Percentiles rank a stretch among this genome's conserved stretches.
These are phyloP conservation scores for Paramecium pentaurelia DNA, from an alignment of 73 alveolate genomes.

Conservation along the genomic window DNA sequence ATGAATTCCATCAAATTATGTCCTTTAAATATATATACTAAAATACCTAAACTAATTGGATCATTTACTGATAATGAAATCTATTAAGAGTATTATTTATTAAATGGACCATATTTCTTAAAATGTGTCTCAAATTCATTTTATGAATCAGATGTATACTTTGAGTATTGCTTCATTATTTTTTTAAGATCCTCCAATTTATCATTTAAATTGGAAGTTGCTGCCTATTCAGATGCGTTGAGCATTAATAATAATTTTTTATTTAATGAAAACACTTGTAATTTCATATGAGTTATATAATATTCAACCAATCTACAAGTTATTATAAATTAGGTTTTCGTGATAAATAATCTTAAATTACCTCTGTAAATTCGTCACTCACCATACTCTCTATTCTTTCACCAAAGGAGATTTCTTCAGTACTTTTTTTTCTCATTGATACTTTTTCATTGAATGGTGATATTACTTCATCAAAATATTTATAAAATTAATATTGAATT, in stretches of 20 bases:
- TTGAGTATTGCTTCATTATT: not conserved
- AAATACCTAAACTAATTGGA: not conserved
- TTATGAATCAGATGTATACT: not conserved
- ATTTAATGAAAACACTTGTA: not conserved
- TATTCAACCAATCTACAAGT: not conserved
- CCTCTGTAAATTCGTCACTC: not conserved
- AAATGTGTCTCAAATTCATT: slow-evolving; percentile 12
- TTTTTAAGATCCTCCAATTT: slow-evolving; percentile 2
- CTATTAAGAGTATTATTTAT: not conserved
- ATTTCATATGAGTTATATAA: not conserved
- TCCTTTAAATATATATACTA: not conserved
- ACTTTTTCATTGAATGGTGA: not conserved
- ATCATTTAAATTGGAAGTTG: not conserved
- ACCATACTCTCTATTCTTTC: not conserved
- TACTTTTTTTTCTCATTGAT: not conserved
- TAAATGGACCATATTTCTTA: not conserved
- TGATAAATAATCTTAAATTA: not conserved
- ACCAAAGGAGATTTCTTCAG: not conserved
- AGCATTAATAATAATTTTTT: not conserved
- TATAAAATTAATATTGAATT: not conserved
- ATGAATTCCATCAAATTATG: not conserved
- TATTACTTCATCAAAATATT: not conserved
- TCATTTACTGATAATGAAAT: not conserved
- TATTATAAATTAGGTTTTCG: not conserved
- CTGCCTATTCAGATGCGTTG: not conserved